Conservation (phyloP, 441 rosid genomes). For the Pelargonium citronellum region DNA sequence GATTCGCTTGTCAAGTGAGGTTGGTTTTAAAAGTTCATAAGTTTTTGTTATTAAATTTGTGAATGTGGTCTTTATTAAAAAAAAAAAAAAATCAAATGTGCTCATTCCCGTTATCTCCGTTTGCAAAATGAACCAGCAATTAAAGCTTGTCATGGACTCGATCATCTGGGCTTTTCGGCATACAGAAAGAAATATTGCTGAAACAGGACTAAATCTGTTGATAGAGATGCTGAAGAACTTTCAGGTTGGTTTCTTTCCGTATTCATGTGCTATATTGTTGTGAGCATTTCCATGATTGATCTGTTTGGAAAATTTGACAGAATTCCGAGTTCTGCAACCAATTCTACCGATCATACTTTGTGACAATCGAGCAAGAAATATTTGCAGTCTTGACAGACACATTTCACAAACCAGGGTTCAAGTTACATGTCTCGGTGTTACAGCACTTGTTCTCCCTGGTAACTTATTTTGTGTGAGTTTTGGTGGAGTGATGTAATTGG, state of each 20-base stretch:
- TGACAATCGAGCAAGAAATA: conserved; percentile 91
- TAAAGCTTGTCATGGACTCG: conserved; percentile 97
- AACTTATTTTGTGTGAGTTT: conserved; percentile 4
- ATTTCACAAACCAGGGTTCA: conserved; percentile 98
- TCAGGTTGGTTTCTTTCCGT: conserved; percentile 49
- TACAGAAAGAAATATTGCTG: conserved; percentile 97
- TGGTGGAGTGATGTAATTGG: not conserved
- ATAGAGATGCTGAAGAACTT: conserved; percentile 93
- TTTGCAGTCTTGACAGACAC: conserved; percentile 96
- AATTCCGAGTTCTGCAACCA: conserved; percentile 78
- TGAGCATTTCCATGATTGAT: conserved; percentile 11
- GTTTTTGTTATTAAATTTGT: not conserved
- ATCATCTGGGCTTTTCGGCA: conserved; percentile 99
- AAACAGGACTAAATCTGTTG: conserved; percentile 88
- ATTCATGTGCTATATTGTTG: conserved; percentile 8
- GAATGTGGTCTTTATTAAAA: not conserved
- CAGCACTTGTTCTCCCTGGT: conserved; percentile 91
- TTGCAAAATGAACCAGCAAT: conserved; percentile 51
- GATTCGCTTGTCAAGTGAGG: conserved; percentile 90
- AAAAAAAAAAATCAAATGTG: not conserved
- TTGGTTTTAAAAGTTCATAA: conserved; percentile 29
- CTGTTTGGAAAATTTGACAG: conserved; percentile 34
- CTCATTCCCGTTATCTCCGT: not conserved
- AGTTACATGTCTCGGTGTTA: conserved; percentile 84
- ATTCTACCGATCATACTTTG: conserved; percentile 66